phyloP scores from a whole-genome alignment of 805 yeast genomes.

The Wickerhamiella brachini region DNA sequence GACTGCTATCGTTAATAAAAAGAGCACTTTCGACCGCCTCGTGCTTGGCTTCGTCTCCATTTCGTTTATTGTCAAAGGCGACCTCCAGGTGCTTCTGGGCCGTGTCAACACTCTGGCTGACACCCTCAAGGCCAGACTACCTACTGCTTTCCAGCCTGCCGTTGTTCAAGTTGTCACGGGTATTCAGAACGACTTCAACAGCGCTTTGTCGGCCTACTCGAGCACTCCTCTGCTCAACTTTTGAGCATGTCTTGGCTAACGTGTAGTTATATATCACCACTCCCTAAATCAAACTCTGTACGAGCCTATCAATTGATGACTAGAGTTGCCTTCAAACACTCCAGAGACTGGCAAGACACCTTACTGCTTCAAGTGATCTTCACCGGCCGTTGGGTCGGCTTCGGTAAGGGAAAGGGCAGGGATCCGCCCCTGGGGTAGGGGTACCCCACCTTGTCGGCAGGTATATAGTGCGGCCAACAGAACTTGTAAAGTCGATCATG shows the following conservation, averaged over 20 bases:
- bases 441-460: background rate
- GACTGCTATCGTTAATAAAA: slow-evolving; percentile 1
- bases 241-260: too few relatives aligned
- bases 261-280: background rate
- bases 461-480: background rate
- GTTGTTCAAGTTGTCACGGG: background rate
- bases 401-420: background rate
- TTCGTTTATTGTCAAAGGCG: slow-evolving; percentile 1
- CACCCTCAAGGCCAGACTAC: background rate
- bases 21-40: slow-evolving; percentile 2
- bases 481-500: too few relatives aligned
- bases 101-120: background rate
- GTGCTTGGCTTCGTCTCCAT: slow-evolving; percentile 1
- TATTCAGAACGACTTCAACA: background rate
- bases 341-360: too few relatives aligned
- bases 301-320: too few relatives aligned
- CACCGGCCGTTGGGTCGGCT: too few relatives aligned
- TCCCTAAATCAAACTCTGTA: too few relatives aligned
- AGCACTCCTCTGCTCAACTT: background rate
- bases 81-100: background rate
- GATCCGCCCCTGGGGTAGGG: background rate
- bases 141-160: background rate
- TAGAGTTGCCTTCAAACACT: too few relatives aligned
- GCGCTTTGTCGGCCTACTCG: background rate
- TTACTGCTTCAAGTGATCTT: too few relatives aligned